Evolutionary conservation across 2,329 filamentous ascomycete genomes (phyloP).

Genomic region (Claviceps sp.): DNA sequence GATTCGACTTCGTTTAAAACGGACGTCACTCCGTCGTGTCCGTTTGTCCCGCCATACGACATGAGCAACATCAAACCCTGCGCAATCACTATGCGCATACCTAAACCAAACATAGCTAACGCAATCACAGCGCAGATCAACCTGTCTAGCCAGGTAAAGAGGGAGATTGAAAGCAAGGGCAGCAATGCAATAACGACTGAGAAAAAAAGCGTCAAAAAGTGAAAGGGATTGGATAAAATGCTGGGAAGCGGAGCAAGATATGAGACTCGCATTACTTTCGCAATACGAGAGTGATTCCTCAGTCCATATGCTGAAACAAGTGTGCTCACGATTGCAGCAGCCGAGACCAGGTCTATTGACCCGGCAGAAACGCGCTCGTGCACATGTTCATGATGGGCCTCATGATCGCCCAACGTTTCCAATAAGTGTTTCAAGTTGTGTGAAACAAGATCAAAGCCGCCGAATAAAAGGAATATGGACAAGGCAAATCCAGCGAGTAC

Average conservation of each 20-base stretch:
- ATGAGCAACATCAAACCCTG: slow-evolving; percentile 92
- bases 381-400: slow-evolving; percentile 55
- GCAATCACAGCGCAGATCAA: slow-evolving; percentile 71
- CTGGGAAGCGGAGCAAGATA: slow-evolving; percentile 72
- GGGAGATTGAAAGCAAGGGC: slow-evolving; percentile 66
- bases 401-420: slow-evolving; percentile 47
- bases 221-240: slow-evolving; percentile 86
- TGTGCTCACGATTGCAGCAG: slow-evolving; percentile 71
- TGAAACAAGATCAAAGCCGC: slow-evolving; percentile 87
- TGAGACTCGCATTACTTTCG: slow-evolving; percentile 76
- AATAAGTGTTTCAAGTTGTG: slow-evolving; percentile 91
- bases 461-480: slow-evolving; percentile 93
- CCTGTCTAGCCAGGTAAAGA: slow-evolving; percentile 74
- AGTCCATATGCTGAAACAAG: slow-evolving; percentile 76
- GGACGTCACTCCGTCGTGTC: slow-evolving; percentile 43
- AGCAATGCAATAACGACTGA: slow-evolving; percentile 68
- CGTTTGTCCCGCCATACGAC: slow-evolving; percentile 48
- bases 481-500: slow-evolving; percentile 92
- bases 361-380: slow-evolving; percentile 58
- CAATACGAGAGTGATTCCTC: slow-evolving; percentile 83
- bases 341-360: slow-evolving; percentile 67
- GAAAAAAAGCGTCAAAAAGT: slow-evolving; percentile 85
- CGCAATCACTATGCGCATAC: slow-evolving; percentile 68
- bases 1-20: slow-evolving; percentile 77
- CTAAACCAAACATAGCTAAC: slow-evolving; percentile 76